Conservation (phyloP, 148 eudicot genomes). For the Chenopodium berlandieri region DNA sequence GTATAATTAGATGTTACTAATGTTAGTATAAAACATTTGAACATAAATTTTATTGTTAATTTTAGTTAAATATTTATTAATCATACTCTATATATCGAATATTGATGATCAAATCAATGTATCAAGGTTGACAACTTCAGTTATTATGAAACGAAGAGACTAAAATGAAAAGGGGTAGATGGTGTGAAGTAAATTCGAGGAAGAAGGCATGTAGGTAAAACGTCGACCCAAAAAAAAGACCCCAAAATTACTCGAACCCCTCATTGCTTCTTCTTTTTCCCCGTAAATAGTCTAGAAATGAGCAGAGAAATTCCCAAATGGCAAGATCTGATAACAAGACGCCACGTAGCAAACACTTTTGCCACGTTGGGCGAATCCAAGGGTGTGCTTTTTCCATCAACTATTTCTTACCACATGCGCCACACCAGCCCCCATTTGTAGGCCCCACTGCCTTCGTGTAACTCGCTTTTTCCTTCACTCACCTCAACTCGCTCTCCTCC, state of each 20-base stretch:
- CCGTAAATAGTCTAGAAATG: neutral
- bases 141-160: too few relatives aligned
- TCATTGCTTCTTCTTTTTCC: neutral
- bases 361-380: slow-evolving; percentile 21
- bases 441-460: slow-evolving; percentile 12
- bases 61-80: too few relatives aligned
- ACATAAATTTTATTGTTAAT: too few relatives aligned
- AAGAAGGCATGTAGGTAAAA: too few relatives aligned
- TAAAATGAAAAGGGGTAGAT: too few relatives aligned
- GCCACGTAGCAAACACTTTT: slow-evolving; percentile 31
- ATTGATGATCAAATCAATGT: too few relatives aligned
- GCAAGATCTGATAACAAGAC: neutral
- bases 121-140: too few relatives aligned
- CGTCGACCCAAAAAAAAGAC: too few relatives aligned
- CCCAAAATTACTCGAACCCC: neutral
- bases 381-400: neutral
- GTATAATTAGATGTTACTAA: too few relatives aligned
- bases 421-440: neutral
- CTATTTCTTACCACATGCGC: neutral
- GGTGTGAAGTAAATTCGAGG: too few relatives aligned
- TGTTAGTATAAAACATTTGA: too few relatives aligned
- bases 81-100: too few relatives aligned
- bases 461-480: neutral
- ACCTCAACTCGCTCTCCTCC: slow-evolving; percentile 15
- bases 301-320: neutral